Conservation (phyloP, 352 stramenopile species). For the Phytophthora multivora region DNA sequence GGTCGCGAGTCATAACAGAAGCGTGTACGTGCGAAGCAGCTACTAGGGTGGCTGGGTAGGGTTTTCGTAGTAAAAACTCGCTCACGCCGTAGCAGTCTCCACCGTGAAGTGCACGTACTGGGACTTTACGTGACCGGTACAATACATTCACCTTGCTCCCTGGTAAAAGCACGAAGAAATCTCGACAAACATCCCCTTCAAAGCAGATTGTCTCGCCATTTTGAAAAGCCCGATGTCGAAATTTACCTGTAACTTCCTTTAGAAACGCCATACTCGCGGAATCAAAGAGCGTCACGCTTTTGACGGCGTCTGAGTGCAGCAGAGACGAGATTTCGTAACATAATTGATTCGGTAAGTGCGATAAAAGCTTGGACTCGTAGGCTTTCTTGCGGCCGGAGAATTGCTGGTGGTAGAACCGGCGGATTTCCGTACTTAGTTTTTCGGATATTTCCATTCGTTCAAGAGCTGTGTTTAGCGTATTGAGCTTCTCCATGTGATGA, state of each 20-base stretch:
- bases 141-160: constrained; percentile 59
- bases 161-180: constrained; percentile 69
- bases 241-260: constrained; percentile 68
- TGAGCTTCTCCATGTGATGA: constrained; percentile 69
- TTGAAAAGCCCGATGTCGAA: constrained; percentile 63
- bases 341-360: constrained; percentile 59
- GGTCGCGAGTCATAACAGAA: constrained; percentile 56
- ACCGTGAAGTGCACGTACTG: constrained; percentile 44
- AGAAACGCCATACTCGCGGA: constrained; percentile 50
- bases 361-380: constrained; percentile 64
- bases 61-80: constrained; percentile 62
- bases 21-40: constrained; percentile 53
- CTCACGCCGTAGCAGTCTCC: constrained; percentile 64
- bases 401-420: constrained; percentile 73
- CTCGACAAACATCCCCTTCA: constrained; percentile 61
- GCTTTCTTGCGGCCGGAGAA: constrained; percentile 65
- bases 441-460: constrained; percentile 58
- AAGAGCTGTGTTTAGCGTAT: constrained; percentile 58
- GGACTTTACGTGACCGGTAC: constrained; percentile 29
- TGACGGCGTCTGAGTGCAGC: constrained; percentile 62
- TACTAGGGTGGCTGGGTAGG: constrained; percentile 45
- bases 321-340: constrained; percentile 71
- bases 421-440: constrained; percentile 28
- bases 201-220: constrained; percentile 62
- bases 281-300: constrained; percentile 62